phyloP scores from a whole-genome alignment of 1,284 basidiomycete species.

The Cryptococcus sp. region DNA sequence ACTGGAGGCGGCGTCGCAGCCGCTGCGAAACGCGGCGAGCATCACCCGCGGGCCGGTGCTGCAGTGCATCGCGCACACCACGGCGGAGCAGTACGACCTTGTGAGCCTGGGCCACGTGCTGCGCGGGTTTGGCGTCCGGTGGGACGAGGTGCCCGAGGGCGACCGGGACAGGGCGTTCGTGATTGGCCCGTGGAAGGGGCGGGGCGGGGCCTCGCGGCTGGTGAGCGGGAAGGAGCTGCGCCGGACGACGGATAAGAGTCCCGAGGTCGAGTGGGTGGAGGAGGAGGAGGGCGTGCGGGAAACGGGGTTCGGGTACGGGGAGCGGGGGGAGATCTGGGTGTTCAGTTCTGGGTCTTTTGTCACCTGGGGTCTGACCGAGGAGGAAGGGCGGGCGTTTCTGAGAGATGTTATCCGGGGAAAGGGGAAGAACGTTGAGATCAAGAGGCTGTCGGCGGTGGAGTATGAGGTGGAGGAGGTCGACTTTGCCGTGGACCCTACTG shows the following conservation, averaged over 20 bases:
- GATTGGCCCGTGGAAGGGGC: conserved; percentile 49
- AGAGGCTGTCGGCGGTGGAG: conserved; percentile 57
- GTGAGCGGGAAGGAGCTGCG: conserved; percentile 39
- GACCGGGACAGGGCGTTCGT: conserved; percentile 45
- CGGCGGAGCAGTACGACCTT: conserved; percentile 48
- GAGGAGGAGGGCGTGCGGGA: conserved; percentile 51
- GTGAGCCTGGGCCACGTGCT: conserved; percentile 34
- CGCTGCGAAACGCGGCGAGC: conserved; percentile 43
- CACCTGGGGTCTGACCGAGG: conserved; percentile 80
- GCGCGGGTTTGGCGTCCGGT: conserved; percentile 36
- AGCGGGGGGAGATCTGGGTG: conserved; percentile 79
- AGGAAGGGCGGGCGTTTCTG: conserved; percentile 68
- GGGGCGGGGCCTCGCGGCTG: conserved; percentile 40
- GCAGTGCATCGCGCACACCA: conserved; percentile 50
- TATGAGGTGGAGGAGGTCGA: conserved; percentile 84
- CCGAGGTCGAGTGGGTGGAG: conserved; percentile 46
- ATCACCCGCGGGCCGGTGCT: conserved; percentile 47
- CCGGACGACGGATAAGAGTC: conserved; percentile 13
- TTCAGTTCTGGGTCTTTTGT: conserved; percentile 82
- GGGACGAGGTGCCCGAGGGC: conserved; percentile 48
- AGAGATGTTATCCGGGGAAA: conserved; percentile 58
- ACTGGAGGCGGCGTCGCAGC: conserved; percentile 48
- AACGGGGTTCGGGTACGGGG: conserved; percentile 53
- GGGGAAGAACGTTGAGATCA: conserved; percentile 59
- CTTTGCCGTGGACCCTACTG: conserved; percentile 79